Conservation (phyloP, 176 grass and related monocot genomes). For the Cymbopogon citratus region DNA sequence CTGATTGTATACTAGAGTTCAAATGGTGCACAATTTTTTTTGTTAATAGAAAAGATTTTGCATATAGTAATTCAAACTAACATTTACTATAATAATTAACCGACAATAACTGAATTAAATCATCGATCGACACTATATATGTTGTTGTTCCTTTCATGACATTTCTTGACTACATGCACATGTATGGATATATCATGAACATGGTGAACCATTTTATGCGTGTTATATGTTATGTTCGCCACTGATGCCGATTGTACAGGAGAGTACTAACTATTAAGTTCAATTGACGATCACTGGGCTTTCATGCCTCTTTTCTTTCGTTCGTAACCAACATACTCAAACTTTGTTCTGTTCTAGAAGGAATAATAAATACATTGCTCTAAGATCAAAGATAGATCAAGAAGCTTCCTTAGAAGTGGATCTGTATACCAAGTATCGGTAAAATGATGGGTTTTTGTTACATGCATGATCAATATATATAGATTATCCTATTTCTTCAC, state of each 20-base stretch:
- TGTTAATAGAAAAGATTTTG: slow-evolving; percentile 10
- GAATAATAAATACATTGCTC: background rate
- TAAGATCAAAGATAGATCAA: background rate
- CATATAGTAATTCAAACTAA: background rate
- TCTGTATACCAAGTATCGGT: background rate
- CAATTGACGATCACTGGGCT: background rate
- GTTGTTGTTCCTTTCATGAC: background rate
- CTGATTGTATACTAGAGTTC: background rate
- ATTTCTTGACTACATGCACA: background rate
- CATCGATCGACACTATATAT: background rate
- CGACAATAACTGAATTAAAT: background rate
- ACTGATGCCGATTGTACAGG: background rate
- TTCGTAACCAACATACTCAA: background rate
- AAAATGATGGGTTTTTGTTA: background rate
- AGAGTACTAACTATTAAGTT: background rate
- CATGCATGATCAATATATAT: background rate
- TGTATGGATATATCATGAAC: background rate
- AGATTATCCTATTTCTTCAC: background rate
- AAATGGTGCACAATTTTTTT: background rate
- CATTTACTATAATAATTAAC: background rate
- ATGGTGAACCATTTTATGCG: background rate
- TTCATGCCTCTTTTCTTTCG: background rate
- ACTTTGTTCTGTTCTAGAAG: background rate
- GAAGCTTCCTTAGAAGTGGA: background rate
- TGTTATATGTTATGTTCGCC: background rate